These are phyloP conservation scores for Vitis rupestris DNA, from an alignment of 164 flowering plant species.

Conservation along the genomic window DNA sequence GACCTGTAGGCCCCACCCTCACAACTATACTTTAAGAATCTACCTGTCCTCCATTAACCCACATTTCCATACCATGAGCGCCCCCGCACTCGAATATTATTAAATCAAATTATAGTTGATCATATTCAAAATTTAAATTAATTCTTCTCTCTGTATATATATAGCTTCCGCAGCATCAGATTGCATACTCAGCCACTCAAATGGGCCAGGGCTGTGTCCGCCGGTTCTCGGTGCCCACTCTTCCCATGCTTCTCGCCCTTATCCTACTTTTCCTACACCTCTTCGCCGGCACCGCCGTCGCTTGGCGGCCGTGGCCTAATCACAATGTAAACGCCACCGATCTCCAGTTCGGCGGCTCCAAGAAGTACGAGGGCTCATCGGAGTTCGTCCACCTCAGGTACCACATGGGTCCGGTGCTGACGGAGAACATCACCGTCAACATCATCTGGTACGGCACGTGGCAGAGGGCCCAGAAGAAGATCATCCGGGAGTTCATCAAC, in stretches of 20 bases:
- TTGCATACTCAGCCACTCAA: constrained; percentile 1
- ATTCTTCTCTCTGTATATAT: constrained; percentile 3
- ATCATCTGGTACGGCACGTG: constrained; percentile 78
- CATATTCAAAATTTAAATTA: not conserved
- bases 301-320: constrained; percentile 66
- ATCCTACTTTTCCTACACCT: constrained; percentile 11
- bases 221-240: not conserved
- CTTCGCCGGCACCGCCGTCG: constrained; percentile 10
- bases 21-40: constrained; percentile 23
- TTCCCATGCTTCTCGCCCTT: constrained; percentile 11
- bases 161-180: not conserved
- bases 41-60: constrained; percentile 47
- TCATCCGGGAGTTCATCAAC: constrained; percentile 67
- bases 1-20: constrained; percentile 22
- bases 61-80: constrained; percentile 22
- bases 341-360: constrained; percentile 30
- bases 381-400: constrained; percentile 60
- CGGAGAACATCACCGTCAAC: constrained; percentile 67
- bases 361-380: constrained; percentile 71
- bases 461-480: constrained; percentile 50
- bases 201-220: constrained; percentile 7
- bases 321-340: constrained; percentile 24
- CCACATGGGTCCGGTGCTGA: constrained; percentile 89
- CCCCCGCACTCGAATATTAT: not conserved
- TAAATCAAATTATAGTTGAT: not conserved